A percentile compares a stretch with the other conserved stretches of the same genome.
Evolutionary conservation across 169 alveolate species (phyloP).

Genomic region (Cystoisospora suis): DNA sequence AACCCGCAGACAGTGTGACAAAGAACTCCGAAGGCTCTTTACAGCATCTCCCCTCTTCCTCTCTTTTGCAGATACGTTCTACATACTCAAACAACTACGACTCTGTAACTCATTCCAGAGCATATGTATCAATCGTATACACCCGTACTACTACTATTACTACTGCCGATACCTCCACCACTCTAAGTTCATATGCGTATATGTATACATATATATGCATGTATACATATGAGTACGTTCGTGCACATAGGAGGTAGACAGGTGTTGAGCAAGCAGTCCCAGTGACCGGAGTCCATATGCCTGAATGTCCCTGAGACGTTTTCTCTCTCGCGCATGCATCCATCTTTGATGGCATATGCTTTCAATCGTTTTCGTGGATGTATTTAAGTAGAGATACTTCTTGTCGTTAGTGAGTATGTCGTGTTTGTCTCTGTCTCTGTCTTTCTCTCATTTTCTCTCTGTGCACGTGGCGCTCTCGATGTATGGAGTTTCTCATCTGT

Average conservation of each 20-base stretch:
- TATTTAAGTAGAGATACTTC: background rate
- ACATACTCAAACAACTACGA: too few relatives aligned
- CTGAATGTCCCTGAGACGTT: background rate
- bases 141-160: too few relatives aligned
- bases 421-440: background rate
- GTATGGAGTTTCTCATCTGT: background rate
- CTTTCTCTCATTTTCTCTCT: background rate
- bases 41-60: too few relatives aligned
- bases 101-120: too few relatives aligned
- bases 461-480: background rate
- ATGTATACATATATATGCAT: background rate
- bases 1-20: too few relatives aligned
- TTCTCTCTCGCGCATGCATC: background rate
- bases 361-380: background rate
- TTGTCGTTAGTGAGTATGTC: background rate
- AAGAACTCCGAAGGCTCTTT: too few relatives aligned
- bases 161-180: too few relatives aligned
- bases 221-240: background rate
- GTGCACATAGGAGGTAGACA: background rate
- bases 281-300: background rate
- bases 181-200: background rate
- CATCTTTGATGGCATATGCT: too few relatives aligned
- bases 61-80: too few relatives aligned
- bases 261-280: background rate
- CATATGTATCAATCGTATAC: too few relatives aligned